Conservation (phyloP, 2,329 filamentous ascomycete species). For the Xylaria multiplex region DNA sequence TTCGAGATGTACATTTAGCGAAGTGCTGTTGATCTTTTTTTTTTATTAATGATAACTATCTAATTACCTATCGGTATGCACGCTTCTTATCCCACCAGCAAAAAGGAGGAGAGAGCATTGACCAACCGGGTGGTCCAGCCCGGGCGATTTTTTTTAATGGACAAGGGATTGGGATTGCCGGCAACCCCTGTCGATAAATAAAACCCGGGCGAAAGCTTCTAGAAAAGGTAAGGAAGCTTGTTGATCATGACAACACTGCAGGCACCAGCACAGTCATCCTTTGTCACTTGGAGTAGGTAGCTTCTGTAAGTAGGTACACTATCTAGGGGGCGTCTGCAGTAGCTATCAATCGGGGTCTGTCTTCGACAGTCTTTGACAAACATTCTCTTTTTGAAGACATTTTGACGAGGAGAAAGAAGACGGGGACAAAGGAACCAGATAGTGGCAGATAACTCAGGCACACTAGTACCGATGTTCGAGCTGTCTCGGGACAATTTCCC, state of each 20-base stretch:
- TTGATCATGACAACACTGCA: constrained; percentile 31
- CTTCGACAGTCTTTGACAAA: neutral
- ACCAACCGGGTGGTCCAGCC: constrained; percentile 32
- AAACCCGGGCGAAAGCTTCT: constrained; percentile 42
- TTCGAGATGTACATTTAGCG: neutral
- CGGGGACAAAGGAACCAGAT: neutral
- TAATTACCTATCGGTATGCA: too few relatives aligned
- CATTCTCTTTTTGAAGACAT: too few relatives aligned
- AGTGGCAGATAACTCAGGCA: too few relatives aligned
- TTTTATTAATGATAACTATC: too few relatives aligned
- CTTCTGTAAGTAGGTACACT: neutral
- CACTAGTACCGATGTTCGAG: too few relatives aligned
- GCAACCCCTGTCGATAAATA: constrained; percentile 21
- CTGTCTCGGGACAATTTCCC: neutral
- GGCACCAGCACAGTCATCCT: constrained; percentile 30
- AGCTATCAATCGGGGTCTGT: too few relatives aligned
- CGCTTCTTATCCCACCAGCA: too few relatives aligned
- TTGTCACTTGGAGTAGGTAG: neutral
- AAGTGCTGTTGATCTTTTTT: too few relatives aligned
- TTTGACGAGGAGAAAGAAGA: neutral
- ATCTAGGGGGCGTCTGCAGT: too few relatives aligned
- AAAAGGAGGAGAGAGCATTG: constrained; percentile 18
- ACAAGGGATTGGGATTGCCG: neutral
- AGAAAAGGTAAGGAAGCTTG: constrained; percentile 41
- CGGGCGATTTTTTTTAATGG: constrained; percentile 26